These are phyloP conservation scores for Fraxinus latifolia DNA, from an alignment of 305 asterid species.

Conservation along the genomic window DNA sequence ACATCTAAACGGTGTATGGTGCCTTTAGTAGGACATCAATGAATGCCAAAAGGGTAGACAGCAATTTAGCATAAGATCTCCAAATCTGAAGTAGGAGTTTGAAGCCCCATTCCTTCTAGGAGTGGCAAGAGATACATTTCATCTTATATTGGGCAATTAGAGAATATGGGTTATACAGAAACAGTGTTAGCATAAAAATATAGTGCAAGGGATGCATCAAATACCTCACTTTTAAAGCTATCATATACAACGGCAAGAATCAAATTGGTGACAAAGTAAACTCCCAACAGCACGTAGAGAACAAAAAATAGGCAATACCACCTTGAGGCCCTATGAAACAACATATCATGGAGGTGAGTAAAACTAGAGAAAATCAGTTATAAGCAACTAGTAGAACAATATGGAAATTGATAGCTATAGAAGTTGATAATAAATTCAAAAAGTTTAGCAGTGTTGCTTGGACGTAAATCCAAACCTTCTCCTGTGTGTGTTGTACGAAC, in stretches of 20 bases:
- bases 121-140: not conserved
- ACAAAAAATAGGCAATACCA: slow-evolving; percentile 82
- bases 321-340: slow-evolving; percentile 74
- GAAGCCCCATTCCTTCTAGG: not conserved
- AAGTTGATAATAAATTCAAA: not conserved
- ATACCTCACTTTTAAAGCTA: slow-evolving; percentile 93
- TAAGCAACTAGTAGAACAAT: slow-evolving; percentile 2
- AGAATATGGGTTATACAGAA: not conserved
- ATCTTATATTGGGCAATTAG: slow-evolving; percentile 1
- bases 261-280: slow-evolving; percentile 97
- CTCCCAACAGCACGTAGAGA: slow-evolving; percentile 83
- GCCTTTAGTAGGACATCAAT: not conserved
- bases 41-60: not conserved
- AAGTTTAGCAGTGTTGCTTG: not conserved
- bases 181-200: not conserved
- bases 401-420: not conserved
- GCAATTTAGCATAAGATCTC: slow-evolving; percentile 2
- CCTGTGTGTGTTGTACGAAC: not conserved
- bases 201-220: not conserved
- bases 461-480: not conserved
- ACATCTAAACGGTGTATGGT: not conserved
- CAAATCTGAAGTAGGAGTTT: not conserved
- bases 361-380: not conserved
- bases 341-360: slow-evolving; percentile 22
- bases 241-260: slow-evolving; percentile 97